Percentiles rank a stretch among this genome's conserved stretches.
phyloP scores from a whole-genome alignment of 2,329 filamentous ascomycete species.

The Gnomoniopsis sp. region DNA sequence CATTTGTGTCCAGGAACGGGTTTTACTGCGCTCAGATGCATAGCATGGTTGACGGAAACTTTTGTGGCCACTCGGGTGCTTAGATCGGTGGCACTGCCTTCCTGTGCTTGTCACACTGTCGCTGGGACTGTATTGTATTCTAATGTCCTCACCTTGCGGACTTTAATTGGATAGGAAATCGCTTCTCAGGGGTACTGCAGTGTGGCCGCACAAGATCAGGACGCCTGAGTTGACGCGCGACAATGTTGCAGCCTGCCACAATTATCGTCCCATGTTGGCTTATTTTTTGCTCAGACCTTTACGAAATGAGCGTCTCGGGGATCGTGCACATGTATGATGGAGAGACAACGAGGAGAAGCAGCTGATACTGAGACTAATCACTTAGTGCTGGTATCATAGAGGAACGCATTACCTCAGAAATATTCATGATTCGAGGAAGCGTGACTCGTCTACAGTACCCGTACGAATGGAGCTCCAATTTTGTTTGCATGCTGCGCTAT shows the following conservation, averaged over 20 bases:
- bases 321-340: too few species aligned
- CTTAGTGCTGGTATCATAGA: too few species aligned
- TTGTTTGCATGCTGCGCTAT: too few species aligned
- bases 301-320: too few species aligned
- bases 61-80: not conserved
- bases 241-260: not conserved
- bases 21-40: conserved; percentile 13
- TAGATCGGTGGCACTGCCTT: not conserved
- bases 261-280: not conserved
- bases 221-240: conserved; percentile 1
- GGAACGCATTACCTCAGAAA: too few species aligned
- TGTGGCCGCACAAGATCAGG: conserved; percentile 14
- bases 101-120: not conserved
- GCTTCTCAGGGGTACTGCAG: conserved; percentile 2
- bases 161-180: not conserved
- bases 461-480: too few species aligned
- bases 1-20: conserved; percentile 9
- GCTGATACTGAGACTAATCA: too few species aligned
- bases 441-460: too few species aligned
- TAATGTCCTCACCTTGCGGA: not conserved
- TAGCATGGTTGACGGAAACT: not conserved
- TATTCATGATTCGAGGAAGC: too few species aligned
- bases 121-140: not conserved
- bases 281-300: too few species aligned
- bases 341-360: not conserved